phyloP scores from a whole-genome alignment of 148 eudicot species.

The Silene latifolia region DNA sequence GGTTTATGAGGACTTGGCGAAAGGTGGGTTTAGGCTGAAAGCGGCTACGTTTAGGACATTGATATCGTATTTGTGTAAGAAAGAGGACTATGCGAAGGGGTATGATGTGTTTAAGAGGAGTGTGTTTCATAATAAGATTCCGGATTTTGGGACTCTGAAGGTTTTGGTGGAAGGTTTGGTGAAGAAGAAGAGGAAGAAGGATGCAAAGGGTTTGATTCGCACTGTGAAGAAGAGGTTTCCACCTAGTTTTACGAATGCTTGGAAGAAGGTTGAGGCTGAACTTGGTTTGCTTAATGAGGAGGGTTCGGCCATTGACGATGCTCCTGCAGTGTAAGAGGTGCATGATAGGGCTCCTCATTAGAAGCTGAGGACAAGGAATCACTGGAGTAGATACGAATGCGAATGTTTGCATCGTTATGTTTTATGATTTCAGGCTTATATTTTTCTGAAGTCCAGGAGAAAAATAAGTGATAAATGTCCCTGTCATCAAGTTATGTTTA shows the following conservation, averaged over 20 bases:
- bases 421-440: conserved; percentile 4
- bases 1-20: conserved; percentile 49
- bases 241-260: conserved; percentile 42
- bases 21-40: conserved; percentile 52
- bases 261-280: conserved; percentile 59
- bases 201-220: conserved; percentile 57
- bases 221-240: conserved; percentile 81
- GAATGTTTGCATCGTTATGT: not conserved
- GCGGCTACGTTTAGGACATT: conserved; percentile 72
- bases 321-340: not conserved
- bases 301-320: conserved; percentile 10
- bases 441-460: conserved; percentile 4
- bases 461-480: conserved; percentile 1
- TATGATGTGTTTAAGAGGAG: conserved; percentile 76
- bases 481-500: not conserved
- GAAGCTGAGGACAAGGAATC: not conserved
- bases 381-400: not conserved
- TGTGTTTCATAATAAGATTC: conserved; percentile 57
- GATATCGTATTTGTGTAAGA: conserved; percentile 53
- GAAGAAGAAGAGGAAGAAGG: conserved; percentile 39
- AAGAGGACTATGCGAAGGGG: conserved; percentile 46
- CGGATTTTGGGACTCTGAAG: conserved; percentile 67
- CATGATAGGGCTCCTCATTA: not conserved
- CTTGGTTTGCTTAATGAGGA: conserved; percentile 50
- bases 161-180: too few species aligned